phyloP scores from a whole-genome alignment of 164 flowering plant genomes.

The Vitis riparia region DNA sequence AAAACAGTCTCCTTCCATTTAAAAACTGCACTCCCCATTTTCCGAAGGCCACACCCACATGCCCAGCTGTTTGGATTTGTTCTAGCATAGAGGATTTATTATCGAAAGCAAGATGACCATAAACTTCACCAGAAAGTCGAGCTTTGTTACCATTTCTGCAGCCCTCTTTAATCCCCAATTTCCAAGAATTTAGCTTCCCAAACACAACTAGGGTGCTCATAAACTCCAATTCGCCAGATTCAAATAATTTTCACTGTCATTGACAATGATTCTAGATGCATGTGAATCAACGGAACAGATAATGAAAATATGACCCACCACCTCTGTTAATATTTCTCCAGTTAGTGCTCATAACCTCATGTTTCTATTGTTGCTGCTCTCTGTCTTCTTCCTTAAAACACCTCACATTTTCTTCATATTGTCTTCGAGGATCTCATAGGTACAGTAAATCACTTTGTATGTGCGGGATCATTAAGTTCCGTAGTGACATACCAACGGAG shows the following conservation, averaged over 20 bases:
- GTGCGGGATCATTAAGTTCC: conserved; percentile 94
- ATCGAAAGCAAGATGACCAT: too few relatives aligned
- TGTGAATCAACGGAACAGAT: conserved; percentile 95
- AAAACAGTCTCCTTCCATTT: too few relatives aligned
- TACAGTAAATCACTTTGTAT: conserved; percentile 90
- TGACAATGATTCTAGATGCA: conserved; percentile 78
- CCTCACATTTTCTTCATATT: conserved; percentile 74
- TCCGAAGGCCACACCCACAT: too few relatives aligned
- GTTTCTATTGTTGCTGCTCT: too few relatives aligned
- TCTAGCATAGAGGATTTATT: too few relatives aligned
- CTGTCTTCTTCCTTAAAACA: too few relatives aligned
- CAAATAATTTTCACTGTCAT: conserved; percentile 88
- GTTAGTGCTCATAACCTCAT: conserved; percentile 85
- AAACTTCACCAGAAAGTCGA: too few relatives aligned
- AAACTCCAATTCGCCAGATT: conserved; percentile 49
- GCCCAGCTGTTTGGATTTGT: too few relatives aligned
- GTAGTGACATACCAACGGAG: conserved; percentile 99
- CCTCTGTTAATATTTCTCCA: conserved; percentile 82
- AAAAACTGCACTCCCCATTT: too few relatives aligned
- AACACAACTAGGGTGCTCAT: conserved; percentile 99
- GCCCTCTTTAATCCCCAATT: conserved; percentile 59
- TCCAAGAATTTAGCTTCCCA: conserved; percentile 96
- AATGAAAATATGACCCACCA: conserved; percentile 95
- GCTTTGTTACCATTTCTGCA: too few relatives aligned
- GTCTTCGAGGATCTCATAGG: conserved; percentile 89